Base-by-base conservation (phyloP, 108 stramenopile species). In the Licmophora abbreviata region DNA sequence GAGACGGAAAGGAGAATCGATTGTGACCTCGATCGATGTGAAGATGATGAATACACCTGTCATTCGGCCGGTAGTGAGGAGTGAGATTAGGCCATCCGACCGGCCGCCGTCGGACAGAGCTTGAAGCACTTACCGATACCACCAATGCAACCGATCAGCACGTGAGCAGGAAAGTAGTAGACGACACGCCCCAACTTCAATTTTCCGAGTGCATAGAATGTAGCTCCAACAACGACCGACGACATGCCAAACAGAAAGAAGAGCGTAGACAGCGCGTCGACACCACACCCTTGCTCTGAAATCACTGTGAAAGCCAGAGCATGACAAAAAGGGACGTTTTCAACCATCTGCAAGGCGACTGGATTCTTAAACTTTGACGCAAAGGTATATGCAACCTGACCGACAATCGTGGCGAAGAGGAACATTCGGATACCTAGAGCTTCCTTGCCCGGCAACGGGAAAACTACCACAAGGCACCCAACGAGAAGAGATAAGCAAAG, bases 361-460 rank as follows among this genome's bases (percentile, higher is more conserved):
- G 81, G 65, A 69, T 73, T 76, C 17, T 56, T 30, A 63, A 92
- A 87, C 17, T 65, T 74, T 10, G 69, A 72, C 27, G 55, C 50
- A 51, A 61, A 80, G 11, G 83, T 79, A 44, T 78, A 59, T 8
- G 66, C 67, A 33, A 85, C 12, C 58, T 87, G 88, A 9, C 72
- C 81, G 15, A 83, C 48, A 4, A 74, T 60, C n/a, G 85, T 83
- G 23, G 68, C 32, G 56, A 81, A 78, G 42, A 87, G 53, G 47
- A 80, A 80, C 81, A 87, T 81, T n/a, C 85, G 78, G 46, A 87
- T 74, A 14, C 85, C 85, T 28, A 87, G 41, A n/a, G 81, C 76
- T 48, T 83, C 75, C 35, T 87, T 87, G 3, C 78, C 78, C 37
- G 61, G 63, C 41, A 84, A 29, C 3, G 76, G 76, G 55, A 77